Evolutionary conservation across 2,329 filamentous ascomycete species (phyloP).

Genomic region (Sclerotinia trifoliorum): DNA sequence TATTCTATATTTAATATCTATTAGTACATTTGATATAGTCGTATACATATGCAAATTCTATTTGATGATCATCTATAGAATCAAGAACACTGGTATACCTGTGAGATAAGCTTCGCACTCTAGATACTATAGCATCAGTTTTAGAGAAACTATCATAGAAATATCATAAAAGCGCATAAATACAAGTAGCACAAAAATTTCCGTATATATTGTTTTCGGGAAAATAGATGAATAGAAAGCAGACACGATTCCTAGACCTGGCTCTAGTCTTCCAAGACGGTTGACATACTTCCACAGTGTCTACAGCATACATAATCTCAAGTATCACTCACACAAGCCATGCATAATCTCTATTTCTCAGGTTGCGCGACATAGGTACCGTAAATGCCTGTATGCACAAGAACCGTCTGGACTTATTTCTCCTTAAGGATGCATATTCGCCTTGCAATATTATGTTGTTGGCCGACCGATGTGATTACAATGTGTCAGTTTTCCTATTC

Average conservation of each 20-base stretch:
- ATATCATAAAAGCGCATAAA: neutral
- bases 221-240: neutral
- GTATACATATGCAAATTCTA: too few species aligned
- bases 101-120: neutral
- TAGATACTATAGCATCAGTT: neutral
- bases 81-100: too few species aligned
- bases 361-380: neutral
- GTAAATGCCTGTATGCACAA: neutral
- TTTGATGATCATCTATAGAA: too few species aligned
- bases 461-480: neutral
- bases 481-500: neutral
- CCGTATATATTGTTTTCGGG: neutral
- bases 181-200: neutral
- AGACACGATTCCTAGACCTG: neutral
- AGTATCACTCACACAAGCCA: neutral
- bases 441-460: neutral
- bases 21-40: too few species aligned
- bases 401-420: neutral
- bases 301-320: neutral
- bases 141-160: neutral
- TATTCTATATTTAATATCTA: too few species aligned
- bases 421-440: conserved; percentile 2
- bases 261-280: neutral
- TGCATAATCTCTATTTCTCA: neutral
- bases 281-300: neutral